A percentile compares a stretch with the other conserved stretches of the same genome.
phyloP scores from a whole-genome alignment of 2,329 filamentous ascomycete genomes.

The Alternaria tenuissima region DNA sequence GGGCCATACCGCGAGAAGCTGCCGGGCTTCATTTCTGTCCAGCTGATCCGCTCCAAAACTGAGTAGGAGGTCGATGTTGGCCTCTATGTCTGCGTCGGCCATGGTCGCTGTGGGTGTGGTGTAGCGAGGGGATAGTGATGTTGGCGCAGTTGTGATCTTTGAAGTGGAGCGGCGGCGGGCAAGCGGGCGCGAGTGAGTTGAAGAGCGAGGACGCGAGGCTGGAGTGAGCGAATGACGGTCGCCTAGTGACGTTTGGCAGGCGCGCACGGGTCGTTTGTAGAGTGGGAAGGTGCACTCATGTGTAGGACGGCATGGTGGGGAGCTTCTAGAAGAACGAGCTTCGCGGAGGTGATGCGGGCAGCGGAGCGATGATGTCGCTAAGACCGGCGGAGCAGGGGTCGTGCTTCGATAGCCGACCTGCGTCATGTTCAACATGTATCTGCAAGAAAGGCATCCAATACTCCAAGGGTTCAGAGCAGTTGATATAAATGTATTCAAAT shows the following conservation, averaged over 20 bases:
- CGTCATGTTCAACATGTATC: not conserved
- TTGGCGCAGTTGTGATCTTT: conserved; percentile 7
- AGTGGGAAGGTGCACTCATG: conserved; percentile 3
- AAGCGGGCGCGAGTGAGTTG: conserved; percentile 12
- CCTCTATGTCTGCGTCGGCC: conserved; percentile 19
- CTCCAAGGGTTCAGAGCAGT: not conserved
- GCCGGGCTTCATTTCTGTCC: conserved; percentile 24
- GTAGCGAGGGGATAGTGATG: not conserved
- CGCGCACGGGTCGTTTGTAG: not conserved
- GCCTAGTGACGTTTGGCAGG: not conserved
- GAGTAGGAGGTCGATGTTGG: conserved; percentile 18
- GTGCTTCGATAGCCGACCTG: conserved; percentile 1
- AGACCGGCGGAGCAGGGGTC: conserved; percentile 18
- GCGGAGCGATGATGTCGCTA: conserved; percentile 17
- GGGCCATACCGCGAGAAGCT: conserved; percentile 25
- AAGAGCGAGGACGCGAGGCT: not conserved
- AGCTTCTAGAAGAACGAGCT: conserved; percentile 16
- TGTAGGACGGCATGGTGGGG: conserved; percentile 24
- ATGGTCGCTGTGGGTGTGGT: conserved; percentile 9
- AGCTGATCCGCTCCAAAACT: conserved; percentile 24
- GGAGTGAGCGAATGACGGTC: conserved; percentile 1
- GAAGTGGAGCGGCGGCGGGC: conserved; percentile 2
- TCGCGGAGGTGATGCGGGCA: conserved; percentile 24
- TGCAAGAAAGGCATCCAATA: not conserved
- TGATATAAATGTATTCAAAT: not conserved